These are phyloP conservation scores for Sophora flavescens DNA, from an alignment of 306 rosid species.

Conservation along the genomic window DNA sequence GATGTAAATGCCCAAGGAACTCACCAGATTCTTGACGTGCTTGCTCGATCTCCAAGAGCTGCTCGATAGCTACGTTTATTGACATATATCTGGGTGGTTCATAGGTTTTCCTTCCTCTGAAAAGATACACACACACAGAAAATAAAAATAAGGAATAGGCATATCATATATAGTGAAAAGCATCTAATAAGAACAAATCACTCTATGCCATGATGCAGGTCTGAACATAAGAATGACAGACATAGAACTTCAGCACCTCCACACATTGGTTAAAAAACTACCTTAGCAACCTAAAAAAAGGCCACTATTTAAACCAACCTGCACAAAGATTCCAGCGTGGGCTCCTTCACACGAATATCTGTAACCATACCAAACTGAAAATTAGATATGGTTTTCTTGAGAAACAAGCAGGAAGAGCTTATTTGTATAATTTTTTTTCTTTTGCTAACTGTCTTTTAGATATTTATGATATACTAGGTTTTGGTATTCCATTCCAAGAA, in stretches of 20 bases:
- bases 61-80: conserved; percentile 84
- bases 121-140: conserved; percentile 9
- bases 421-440: background rate
- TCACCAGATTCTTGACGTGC: conserved; percentile 70
- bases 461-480: background rate
- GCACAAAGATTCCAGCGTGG: conserved; percentile 82
- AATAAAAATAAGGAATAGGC: conserved; percentile 4
- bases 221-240: background rate
- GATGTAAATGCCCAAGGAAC: conserved; percentile 13
- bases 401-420: conserved; percentile 28
- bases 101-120: conserved; percentile 83
- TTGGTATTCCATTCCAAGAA: conserved; percentile 24
- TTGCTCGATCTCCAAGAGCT: conserved; percentile 85
- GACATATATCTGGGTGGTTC: conserved; percentile 94
- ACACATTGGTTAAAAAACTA: conserved; percentile 8
- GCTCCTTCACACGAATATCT: conserved; percentile 98
- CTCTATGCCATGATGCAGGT: conserved; percentile 7
- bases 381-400: conserved; percentile 27
- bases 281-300: background rate
- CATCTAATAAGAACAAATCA: background rate
- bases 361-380: conserved; percentile 40
- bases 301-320: conserved; percentile 60
- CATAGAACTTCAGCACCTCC: conserved; percentile 3
- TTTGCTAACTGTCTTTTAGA: background rate
- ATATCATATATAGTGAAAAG: conserved; percentile 14